Conservation (phyloP, 2,329 filamentous ascomycete genomes). For the Aspergillus novoparasiticus region DNA sequence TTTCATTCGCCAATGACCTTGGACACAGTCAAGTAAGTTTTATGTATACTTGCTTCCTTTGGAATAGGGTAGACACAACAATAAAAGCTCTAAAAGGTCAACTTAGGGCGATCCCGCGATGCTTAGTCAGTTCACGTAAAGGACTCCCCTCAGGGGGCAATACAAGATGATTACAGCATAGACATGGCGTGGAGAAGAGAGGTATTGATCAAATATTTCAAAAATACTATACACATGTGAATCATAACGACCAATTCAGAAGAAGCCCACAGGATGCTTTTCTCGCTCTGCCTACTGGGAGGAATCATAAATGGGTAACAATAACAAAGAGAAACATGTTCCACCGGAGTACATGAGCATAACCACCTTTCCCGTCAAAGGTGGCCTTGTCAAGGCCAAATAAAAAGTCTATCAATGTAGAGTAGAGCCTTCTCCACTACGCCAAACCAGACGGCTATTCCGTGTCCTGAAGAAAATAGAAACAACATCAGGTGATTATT, state of each 20-base stretch:
- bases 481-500: constrained; percentile 23
- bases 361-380: constrained; percentile 10
- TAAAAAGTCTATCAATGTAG: constrained; percentile 36
- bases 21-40: background rate
- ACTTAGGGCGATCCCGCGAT: background rate
- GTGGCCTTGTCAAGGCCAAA: constrained; percentile 21
- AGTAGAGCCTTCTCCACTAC: constrained; percentile 30
- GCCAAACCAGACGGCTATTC: constrained; percentile 27
- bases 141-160: background rate
- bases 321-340: constrained; percentile 16
- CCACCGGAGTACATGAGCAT: constrained; percentile 16
- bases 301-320: constrained; percentile 13
- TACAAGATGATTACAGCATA: background rate
- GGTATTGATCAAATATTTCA: background rate
- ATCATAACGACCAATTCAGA: constrained; percentile 16
- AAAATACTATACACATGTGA: constrained; percentile 9
- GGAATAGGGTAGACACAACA: too few relatives aligned
- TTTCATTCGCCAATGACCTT: background rate
- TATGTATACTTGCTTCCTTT: background rate
- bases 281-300: constrained; percentile 31
- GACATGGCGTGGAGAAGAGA: background rate
- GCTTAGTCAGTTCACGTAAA: background rate
- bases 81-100: background rate
- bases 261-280: constrained; percentile 27
- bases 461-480: constrained; percentile 18